Evolutionary conservation across 1,284 basidiomycete species (phyloP), one percentile per base, ranked within the genome.

Genomic region (Albatrellus sp.): DNA sequence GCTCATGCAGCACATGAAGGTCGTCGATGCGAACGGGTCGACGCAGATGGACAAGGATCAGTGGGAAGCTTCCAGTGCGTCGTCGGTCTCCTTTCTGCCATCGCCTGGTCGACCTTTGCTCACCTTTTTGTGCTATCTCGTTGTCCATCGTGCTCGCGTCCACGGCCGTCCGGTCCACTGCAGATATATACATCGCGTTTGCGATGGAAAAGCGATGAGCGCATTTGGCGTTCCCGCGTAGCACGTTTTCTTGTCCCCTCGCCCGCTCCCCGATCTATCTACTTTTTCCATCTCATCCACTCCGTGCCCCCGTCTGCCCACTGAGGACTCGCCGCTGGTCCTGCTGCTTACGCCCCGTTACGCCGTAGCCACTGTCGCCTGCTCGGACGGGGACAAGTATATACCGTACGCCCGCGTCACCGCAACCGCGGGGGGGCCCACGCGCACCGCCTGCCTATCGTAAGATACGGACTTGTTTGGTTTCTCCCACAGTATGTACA

Each of bases 11-110:
- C 75, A 77, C 50, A 97, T 97, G 92, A 86, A 80, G 49, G 92
- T 97, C 31, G 74, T 92, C 37, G 81, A 94, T 56, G 60, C 69
- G 16, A 69, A 83, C 37, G 92, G 91, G 2, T 84, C 85, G 62
- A 90, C 86, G 53, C 69, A 87, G 44, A 93, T 97, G 87, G 79
- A 90, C 52, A 81, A 84, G 52, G 83, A 90, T 54, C 91, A 97
- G 62, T 94, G 92, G 89, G 90, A 94, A 56, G 92, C 92, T 50
- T 89, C 90, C 13, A 94, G 92, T 96, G 62, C 65, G 91, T 78
- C n/a, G n/a, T n/a, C n/a, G 34, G 34, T 42, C 37, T 39, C 28
- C 12, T 20, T 3, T 20, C 33, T 11, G 12, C 3, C 32, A 14
- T 3, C 14, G 32, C 3, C 14, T 3, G 3, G 2, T 34, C 14